A percentile compares a stretch with the other conserved stretches of the same genome.
These are phyloP conservation scores for Atkinsonella hypoxylon DNA, from an alignment of 2,329 filamentous ascomycete genomes.

Conservation along the genomic window DNA sequence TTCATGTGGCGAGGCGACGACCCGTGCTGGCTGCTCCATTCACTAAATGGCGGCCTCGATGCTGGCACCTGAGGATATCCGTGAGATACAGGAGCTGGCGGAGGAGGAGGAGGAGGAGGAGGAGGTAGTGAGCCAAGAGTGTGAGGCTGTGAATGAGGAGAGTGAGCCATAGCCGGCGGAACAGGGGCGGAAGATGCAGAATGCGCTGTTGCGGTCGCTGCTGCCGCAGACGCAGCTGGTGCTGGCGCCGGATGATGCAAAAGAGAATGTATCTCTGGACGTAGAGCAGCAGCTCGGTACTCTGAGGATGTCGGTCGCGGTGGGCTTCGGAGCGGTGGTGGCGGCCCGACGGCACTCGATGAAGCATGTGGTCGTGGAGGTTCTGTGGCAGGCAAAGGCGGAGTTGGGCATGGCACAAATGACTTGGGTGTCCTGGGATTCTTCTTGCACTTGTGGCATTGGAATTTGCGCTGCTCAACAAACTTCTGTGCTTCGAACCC, in stretches of 20 bases:
- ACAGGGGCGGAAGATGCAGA: slow-evolving; percentile 7
- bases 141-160: slow-evolving; percentile 13
- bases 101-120: slow-evolving; percentile 1
- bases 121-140: slow-evolving; percentile 16
- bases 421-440: slow-evolving; percentile 32
- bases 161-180: slow-evolving; percentile 7
- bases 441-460: slow-evolving; percentile 66
- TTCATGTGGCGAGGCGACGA: slow-evolving; percentile 38
- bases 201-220: neutral
- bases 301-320: slow-evolving; percentile 13
- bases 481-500: slow-evolving; percentile 48
- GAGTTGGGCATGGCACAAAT: slow-evolving; percentile 12
- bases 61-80: slow-evolving; percentile 17
- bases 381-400: slow-evolving; percentile 11
- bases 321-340: slow-evolving; percentile 17
- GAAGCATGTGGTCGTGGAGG: slow-evolving; percentile 10
- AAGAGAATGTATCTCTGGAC: slow-evolving; percentile 10
- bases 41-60: slow-evolving; percentile 20
- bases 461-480: slow-evolving; percentile 47
- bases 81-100: slow-evolving; percentile 11
- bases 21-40: slow-evolving; percentile 41
- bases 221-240: neutral
- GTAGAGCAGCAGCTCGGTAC: slow-evolving; percentile 14
- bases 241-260: slow-evolving; percentile 7
- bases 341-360: slow-evolving; percentile 8